These are phyloP conservation scores for Grosmannia penicillata DNA, from an alignment of 2,329 filamentous ascomycete species.

Conservation along the genomic window DNA sequence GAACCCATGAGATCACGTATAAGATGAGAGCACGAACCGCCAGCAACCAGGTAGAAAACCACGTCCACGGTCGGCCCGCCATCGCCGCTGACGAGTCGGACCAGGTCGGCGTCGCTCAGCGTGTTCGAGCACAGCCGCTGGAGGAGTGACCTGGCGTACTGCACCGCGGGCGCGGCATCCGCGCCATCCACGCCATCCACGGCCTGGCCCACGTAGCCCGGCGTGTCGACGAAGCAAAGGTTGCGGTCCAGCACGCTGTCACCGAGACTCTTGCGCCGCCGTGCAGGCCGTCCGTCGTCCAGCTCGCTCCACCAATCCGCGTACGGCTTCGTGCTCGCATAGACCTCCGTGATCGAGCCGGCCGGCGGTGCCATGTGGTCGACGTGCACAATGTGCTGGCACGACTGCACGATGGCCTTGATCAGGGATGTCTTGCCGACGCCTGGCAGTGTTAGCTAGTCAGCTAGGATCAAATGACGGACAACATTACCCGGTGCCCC, in stretches of 20 bases:
- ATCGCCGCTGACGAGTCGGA: constrained; percentile 64
- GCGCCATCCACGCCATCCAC: too few species aligned
- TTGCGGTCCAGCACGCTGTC: constrained; percentile 80
- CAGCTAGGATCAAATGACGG: not conserved
- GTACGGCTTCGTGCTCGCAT: constrained; percentile 71
- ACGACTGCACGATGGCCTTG: constrained; percentile 71
- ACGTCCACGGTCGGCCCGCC: constrained; percentile 76
- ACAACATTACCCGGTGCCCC: constrained; percentile 51
- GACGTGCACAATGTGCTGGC: constrained; percentile 87
- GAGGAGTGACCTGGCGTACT: constrained; percentile 61
- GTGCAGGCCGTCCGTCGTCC: constrained; percentile 43
- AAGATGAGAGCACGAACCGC: constrained; percentile 37
- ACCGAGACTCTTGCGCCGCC: constrained; percentile 54
- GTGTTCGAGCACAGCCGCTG: constrained; percentile 46
- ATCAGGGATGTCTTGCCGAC: constrained; percentile 84
- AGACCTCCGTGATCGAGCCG: constrained; percentile 46
- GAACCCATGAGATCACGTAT: not conserved
- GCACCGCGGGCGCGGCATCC: constrained; percentile 42
- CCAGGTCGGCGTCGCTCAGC: constrained; percentile 59
- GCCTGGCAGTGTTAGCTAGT: constrained; percentile 40
- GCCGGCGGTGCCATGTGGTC: constrained; percentile 41
- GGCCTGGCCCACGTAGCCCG: constrained; percentile 42
- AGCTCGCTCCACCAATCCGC: constrained; percentile 81
- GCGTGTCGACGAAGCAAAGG: constrained; percentile 82
- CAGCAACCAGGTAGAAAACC: constrained; percentile 66